Percentiles rank a stretch among this genome's conserved stretches.
Conservation (phyloP, 805 yeast species). For the Myxozyma kluyveri region DNA sequence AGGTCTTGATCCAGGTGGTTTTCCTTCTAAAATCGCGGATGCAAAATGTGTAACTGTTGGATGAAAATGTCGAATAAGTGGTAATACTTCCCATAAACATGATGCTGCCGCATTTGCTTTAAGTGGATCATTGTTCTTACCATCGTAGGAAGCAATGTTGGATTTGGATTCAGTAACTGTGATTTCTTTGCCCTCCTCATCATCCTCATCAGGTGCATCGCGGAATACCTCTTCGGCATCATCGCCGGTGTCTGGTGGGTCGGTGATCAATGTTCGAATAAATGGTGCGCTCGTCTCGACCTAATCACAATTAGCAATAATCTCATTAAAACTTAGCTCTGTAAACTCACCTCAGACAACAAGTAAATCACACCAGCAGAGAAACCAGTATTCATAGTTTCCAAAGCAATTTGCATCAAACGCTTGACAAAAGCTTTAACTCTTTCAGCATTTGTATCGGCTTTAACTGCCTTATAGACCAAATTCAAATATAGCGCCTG, state of each 20-base stretch:
- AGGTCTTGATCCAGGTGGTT: conserved; percentile 58
- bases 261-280: conserved; percentile 58
- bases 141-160: conserved; percentile 55
- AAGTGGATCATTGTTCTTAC: conserved; percentile 88
- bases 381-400: conserved; percentile 87
- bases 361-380: conserved; percentile 78
- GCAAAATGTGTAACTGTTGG: conserved; percentile 89
- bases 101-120: conserved; percentile 81
- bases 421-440: conserved; percentile 89
- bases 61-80: conserved; percentile 78
- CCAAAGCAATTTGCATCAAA: conserved; percentile 75
- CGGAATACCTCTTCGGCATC: conserved; percentile 42
- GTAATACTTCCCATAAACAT: conserved; percentile 81
- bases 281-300: conserved; percentile 63
- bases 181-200: conserved; percentile 12
- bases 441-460: conserved; percentile 59
- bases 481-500: conserved; percentile 88
- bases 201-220: conserved; percentile 38
- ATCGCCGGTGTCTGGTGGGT: conserved; percentile 51
- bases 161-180: conserved; percentile 21
- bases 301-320: neutral
- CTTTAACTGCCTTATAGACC: conserved; percentile 75
- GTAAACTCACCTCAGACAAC: conserved; percentile 52
- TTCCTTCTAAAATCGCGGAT: conserved; percentile 51
- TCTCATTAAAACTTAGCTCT: neutral